Conservation (phyloP, 1,284 basidiomycete genomes). For the Marasmius fiardii region DNA sequence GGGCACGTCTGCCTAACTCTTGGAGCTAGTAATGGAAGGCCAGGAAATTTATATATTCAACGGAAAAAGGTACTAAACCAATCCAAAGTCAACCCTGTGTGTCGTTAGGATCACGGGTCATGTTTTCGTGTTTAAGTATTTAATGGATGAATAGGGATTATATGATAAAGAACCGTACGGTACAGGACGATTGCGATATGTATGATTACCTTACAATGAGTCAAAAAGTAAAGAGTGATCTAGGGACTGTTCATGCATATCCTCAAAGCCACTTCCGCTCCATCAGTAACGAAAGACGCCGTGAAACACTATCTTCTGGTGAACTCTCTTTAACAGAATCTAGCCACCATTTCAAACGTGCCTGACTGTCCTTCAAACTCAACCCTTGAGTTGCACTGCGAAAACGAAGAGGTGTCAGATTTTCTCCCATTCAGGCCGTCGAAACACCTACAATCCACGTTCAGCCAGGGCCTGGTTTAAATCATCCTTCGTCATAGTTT, state of each 20-base stretch:
- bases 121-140: background rate
- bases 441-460: constrained; percentile 64
- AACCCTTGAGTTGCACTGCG: constrained; percentile 35
- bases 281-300: constrained; percentile 39
- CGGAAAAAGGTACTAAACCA: background rate
- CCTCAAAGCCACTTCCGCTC: constrained; percentile 7
- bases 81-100: no score
- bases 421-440: constrained; percentile 1
- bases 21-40: no score
- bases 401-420: constrained; percentile 4
- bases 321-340: constrained; percentile 30
- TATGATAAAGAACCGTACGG: constrained; percentile 8
- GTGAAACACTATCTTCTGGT: constrained; percentile 33
- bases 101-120: no score
- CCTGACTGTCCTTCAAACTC: constrained; percentile 38
- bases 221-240: constrained; percentile 18
- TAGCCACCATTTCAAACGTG: constrained; percentile 62
- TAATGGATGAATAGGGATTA: constrained; percentile 1
- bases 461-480: constrained; percentile 64
- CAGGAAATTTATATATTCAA: no score
- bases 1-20: background rate
- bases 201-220: constrained; percentile 9
- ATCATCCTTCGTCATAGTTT: constrained; percentile 45
- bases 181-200: constrained; percentile 1
- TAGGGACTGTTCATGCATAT: constrained; percentile 5